Evolutionary conservation across 78 protist species (phyloP).

Genomic region (Cavenderia fasciculata): DNA sequence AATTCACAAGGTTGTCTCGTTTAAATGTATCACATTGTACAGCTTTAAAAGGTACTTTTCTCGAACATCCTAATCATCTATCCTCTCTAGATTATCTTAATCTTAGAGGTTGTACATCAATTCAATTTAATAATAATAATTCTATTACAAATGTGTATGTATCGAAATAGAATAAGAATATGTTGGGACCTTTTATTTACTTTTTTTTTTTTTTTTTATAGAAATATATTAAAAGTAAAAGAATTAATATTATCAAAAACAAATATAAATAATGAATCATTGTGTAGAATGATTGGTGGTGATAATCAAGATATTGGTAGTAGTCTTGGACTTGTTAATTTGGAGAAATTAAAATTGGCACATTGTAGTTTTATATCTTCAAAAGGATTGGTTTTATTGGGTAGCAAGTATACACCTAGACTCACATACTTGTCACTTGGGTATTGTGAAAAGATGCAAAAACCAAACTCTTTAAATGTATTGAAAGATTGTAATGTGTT

Average conservation of each 20-base stretch:
- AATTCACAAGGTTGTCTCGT: neutral
- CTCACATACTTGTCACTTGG: neutral
- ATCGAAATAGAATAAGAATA: neutral
- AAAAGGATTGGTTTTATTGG: neutral
- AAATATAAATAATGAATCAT: slow-evolving; percentile 7
- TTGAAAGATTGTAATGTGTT: neutral
- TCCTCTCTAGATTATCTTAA: slow-evolving; percentile 18
- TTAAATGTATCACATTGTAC: slow-evolving; percentile 42
- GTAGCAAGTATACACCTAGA: neutral
- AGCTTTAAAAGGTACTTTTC: neutral
- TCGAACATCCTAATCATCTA: neutral
- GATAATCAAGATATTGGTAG: no score
- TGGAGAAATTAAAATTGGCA: neutral
- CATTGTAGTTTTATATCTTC: slow-evolving; percentile 21
- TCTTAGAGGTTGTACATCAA: slow-evolving; percentile 27
- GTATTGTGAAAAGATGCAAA: slow-evolving; percentile 22
- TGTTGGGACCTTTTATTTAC: neutral
- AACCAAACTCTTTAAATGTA: neutral
- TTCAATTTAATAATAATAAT: neutral
- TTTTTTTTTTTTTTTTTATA: neutral
- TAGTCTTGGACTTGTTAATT: no score
- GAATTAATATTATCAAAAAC: slow-evolving; percentile 39
- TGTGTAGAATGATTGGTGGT: neutral
- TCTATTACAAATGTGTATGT: neutral
- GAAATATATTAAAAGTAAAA: neutral